A percentile compares a stretch with the other conserved stretches of the same genome.
These are phyloP conservation scores for Grammothele lineata DNA, from an alignment of 768 basidiomycete genomes.

Conservation along the genomic window DNA sequence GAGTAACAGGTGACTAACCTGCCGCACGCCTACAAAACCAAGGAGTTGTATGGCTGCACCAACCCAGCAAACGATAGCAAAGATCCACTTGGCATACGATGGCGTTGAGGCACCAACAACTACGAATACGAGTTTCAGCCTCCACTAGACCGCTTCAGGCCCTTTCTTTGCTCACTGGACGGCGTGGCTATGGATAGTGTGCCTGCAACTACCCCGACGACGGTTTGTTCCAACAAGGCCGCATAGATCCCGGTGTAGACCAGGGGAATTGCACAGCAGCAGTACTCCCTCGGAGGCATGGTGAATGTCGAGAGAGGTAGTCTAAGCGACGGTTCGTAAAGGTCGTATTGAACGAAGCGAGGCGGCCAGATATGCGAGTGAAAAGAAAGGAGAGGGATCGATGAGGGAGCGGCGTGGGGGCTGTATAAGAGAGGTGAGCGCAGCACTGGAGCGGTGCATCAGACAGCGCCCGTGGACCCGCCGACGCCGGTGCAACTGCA, in stretches of 20 bases:
- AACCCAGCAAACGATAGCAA: conserved; percentile 73
- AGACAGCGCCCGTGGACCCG: too few species aligned
- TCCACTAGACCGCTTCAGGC: background rate
- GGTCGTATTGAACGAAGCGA: conserved; percentile 3
- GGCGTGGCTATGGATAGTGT: conserved; percentile 76
- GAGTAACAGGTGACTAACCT: conserved; percentile 39
- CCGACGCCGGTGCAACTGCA: too few species aligned
- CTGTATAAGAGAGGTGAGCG: too few species aligned
- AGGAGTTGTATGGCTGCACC: conserved; percentile 74
- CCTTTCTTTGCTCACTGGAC: conserved; percentile 50
- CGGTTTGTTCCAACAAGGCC: conserved; percentile 72
- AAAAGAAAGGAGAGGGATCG: conserved; percentile 1
- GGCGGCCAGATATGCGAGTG: conserved; percentile 1
- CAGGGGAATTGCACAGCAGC: conserved; percentile 89
- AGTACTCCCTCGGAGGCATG: conserved; percentile 83
- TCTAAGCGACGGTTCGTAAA: conserved; percentile 1
- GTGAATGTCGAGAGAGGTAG: background rate
- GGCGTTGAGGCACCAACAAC: conserved; percentile 89
- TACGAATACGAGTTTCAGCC: conserved; percentile 22
- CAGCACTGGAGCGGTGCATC: too few species aligned
- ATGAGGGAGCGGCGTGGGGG: background rate
- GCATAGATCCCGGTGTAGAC: conserved; percentile 89
- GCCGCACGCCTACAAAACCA: conserved; percentile 81
- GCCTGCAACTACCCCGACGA: conserved; percentile 60
- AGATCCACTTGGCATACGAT: conserved; percentile 64